phyloP scores from a whole-genome alignment of 108 stramenopile genomes.

The Cyclotella baltica region DNA sequence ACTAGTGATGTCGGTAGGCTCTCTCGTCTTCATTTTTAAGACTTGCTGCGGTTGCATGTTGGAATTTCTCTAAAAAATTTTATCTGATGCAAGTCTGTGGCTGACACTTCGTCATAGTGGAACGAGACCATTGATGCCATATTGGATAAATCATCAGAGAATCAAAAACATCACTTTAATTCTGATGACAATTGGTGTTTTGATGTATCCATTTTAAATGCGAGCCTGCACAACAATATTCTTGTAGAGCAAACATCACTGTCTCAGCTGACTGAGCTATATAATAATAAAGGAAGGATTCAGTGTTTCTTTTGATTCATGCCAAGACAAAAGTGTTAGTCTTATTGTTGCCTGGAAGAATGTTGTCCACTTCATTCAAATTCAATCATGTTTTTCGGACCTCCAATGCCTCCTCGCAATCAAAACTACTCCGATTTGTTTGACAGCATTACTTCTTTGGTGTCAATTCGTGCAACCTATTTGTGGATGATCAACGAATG shows the following conservation, averaged over 20 bases:
- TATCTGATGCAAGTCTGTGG: background rate
- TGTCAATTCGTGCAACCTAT: too few relatives aligned
- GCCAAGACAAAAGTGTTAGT: background rate
- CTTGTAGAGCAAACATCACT: background rate
- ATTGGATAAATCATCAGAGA: background rate
- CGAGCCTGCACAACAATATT: background rate
- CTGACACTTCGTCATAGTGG: background rate
- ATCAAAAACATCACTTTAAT: background rate
- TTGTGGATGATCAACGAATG: too few relatives aligned
- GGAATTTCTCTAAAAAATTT: background rate
- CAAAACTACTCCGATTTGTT: background rate
- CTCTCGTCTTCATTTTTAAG: background rate
- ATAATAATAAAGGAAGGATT: slow-evolving; percentile 1
- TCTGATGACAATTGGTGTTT: background rate
- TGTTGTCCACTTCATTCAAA: background rate
- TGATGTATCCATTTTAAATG: background rate
- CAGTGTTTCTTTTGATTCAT: slow-evolving; percentile 2
- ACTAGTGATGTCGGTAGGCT: background rate
- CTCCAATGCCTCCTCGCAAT: background rate
- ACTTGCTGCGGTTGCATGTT: background rate
- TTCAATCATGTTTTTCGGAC: background rate
- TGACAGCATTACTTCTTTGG: too few relatives aligned
- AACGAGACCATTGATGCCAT: background rate
- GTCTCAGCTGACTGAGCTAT: background rate
- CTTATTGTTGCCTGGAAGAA: background rate